Conservation (phyloP, 1,139 yeast species). For the Hyphopichia fennica region DNA sequence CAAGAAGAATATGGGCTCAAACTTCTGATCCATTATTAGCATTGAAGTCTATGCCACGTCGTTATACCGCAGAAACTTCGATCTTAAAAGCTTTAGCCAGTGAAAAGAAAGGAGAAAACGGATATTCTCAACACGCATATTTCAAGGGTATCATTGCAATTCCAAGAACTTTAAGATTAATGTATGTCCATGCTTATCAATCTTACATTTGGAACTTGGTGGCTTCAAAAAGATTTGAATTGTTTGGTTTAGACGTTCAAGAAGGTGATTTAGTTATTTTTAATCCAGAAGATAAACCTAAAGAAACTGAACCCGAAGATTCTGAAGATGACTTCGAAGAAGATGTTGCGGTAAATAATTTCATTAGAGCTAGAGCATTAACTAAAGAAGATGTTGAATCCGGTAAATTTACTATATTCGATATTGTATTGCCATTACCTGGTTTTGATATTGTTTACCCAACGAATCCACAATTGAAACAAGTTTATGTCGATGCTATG, state of each 20-base stretch:
- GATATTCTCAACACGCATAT: conserved; percentile 51
- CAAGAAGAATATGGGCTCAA: conserved; percentile 78
- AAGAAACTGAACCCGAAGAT: conserved; percentile 23
- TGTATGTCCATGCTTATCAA: conserved; percentile 98
- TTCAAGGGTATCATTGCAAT: conserved; percentile 85
- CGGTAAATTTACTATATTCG: conserved; percentile 67
- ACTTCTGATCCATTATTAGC: conserved; percentile 68
- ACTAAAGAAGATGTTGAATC: conserved; percentile 70
- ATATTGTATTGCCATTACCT: conserved; percentile 90
- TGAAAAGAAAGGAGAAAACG: conserved; percentile 44
- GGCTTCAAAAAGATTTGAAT: conserved; percentile 72
- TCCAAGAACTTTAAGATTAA: conserved; percentile 86
- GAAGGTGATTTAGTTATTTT: conserved; percentile 82
- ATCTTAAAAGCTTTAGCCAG: conserved; percentile 59
- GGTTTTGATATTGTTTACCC: conserved; percentile 91
- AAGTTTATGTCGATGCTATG: conserved; percentile 75
- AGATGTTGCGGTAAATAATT: conserved; percentile 63
- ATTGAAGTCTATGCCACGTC: conserved; percentile 74
- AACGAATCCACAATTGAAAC: conserved; percentile 54
- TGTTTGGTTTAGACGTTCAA: conserved; percentile 68
- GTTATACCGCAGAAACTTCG: conserved; percentile 82
- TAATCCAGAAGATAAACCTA: conserved; percentile 23
- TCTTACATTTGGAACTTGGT: conserved; percentile 92
- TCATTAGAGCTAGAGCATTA: conserved; percentile 64
- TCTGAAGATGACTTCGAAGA: conserved; percentile 43